Evolutionary conservation across 139 green algal genomes (phyloP), one percentile per base, ranked within the genome.

Genomic region (Picochlorum sp.): DNA sequence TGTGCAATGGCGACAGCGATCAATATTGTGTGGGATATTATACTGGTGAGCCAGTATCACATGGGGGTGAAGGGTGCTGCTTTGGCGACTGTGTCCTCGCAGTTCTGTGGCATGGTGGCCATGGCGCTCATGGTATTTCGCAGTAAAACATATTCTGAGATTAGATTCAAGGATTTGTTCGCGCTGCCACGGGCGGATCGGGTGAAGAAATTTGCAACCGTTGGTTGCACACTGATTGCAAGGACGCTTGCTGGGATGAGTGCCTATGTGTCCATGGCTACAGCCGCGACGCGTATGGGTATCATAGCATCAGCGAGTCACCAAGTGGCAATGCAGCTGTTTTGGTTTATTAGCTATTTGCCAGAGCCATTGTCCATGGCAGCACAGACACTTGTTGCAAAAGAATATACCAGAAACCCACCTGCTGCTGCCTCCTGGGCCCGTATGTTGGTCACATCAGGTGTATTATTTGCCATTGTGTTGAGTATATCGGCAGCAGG

Each of bases 331-430:
- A 71, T 90, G 74, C 72, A 81, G 63, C 44, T 56, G 31, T 87
- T 88, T 38, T 90, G 83, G 83, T 83, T 86, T 34, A 59, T 90
- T 9, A 76, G 63, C 9, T 90, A 77, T 63, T 72, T 90, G 13
- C 65, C 77, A 16, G 83, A 90, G 55, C 77, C 83, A 1, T 71
- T 90, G 10, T 82, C 66, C 57, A 62, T 90, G 3, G 69, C 80
- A 3, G 83, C 81, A 2, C 82, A 89, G 67, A 74, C 68, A 1
- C 66, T 89, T 28, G 70, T 89, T 38, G 82, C 83, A 3, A 65
- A 77, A 6, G 80, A 88, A 59, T 41, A 41, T 11, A 45, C 63
- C 3, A 18, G n/a, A 26, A 23, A 52, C 20, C 63, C 65, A 0
- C 41, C 4, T 6, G 11, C n/a, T n/a, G 70, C 57, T 0, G 31